These are phyloP conservation scores for Psidium guajava DNA, from an alignment of 345 rosid species.

Conservation along the genomic window DNA sequence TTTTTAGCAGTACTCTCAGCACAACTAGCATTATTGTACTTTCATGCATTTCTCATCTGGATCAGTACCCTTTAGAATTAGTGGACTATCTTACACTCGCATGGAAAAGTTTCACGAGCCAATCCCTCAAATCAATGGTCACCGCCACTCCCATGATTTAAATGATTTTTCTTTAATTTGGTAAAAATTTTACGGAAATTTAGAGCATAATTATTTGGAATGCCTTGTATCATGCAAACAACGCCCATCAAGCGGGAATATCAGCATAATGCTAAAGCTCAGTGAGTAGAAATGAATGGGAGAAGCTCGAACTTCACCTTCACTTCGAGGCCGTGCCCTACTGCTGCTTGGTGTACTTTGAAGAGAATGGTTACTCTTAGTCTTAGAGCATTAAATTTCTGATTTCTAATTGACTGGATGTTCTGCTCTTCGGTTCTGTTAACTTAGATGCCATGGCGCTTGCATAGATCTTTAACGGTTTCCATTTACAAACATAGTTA, in stretches of 20 bases:
- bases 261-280: neutral
- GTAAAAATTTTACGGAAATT: neutral
- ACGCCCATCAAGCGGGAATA: neutral
- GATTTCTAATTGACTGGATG: neutral
- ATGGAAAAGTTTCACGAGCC: neutral
- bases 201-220: neutral
- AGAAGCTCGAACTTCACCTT: too few relatives aligned
- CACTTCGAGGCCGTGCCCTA: too few relatives aligned
- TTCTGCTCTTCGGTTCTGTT: neutral
- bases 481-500: neutral
- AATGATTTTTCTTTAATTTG: neutral
- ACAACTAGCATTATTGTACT: neutral
- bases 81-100: neutral
- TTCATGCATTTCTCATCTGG: neutral
- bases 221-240: neutral
- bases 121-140: neutral
- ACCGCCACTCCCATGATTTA: neutral
- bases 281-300: too few relatives aligned
- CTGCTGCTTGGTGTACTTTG: too few relatives aligned
- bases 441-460: neutral
- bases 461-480: neutral
- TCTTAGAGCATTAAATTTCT: neutral
- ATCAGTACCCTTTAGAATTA: neutral
- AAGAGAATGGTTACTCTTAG: neutral
- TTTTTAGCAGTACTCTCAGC: neutral